Conservation (phyloP, 371 early-diverging fungal genomes). For the Mucor piriformis region DNA sequence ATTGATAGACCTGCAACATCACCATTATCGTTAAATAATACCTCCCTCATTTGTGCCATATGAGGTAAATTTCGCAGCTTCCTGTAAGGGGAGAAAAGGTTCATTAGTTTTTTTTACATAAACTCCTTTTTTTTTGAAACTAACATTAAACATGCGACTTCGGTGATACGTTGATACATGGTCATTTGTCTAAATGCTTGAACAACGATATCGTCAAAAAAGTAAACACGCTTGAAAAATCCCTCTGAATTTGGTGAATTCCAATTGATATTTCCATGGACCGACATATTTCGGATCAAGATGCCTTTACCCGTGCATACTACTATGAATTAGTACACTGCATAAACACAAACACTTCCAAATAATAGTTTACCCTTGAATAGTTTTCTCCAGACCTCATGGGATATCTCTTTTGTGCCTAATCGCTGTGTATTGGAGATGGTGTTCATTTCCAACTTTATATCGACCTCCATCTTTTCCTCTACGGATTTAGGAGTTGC, state of each 20-base stretch:
- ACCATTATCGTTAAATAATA: slow-evolving; percentile 49
- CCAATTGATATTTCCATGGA: slow-evolving; percentile 43
- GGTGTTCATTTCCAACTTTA: slow-evolving; percentile 6
- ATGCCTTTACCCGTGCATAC: slow-evolving; percentile 44
- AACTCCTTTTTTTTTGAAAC: slow-evolving; percentile 7
- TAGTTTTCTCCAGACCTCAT: slow-evolving; percentile 41
- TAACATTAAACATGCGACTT: slow-evolving; percentile 56
- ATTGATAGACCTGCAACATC: slow-evolving; percentile 53
- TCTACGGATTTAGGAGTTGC: slow-evolving; percentile 6
- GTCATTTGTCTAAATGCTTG: slow-evolving; percentile 58
- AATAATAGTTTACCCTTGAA: slow-evolving; percentile 32
- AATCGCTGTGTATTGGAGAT: slow-evolving; percentile 19
- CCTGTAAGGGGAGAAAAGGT: slow-evolving; percentile 22
- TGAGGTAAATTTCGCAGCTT: slow-evolving; percentile 49
- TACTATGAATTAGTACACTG: slow-evolving; percentile 5
- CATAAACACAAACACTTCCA: background rate
- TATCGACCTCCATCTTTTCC: slow-evolving; percentile 15
- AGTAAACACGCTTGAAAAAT: slow-evolving; percentile 55
- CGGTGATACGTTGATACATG: slow-evolving; percentile 56
- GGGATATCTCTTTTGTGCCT: slow-evolving; percentile 29
- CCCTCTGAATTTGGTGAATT: slow-evolving; percentile 52
- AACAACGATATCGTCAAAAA: slow-evolving; percentile 46
- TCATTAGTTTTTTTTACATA: background rate
- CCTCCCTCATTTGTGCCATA: slow-evolving; percentile 52
- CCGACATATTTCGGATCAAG: slow-evolving; percentile 32